phyloP scores from a whole-genome alignment of 73 alveolate genomes.

The Paramecium primaurelia region DNA sequence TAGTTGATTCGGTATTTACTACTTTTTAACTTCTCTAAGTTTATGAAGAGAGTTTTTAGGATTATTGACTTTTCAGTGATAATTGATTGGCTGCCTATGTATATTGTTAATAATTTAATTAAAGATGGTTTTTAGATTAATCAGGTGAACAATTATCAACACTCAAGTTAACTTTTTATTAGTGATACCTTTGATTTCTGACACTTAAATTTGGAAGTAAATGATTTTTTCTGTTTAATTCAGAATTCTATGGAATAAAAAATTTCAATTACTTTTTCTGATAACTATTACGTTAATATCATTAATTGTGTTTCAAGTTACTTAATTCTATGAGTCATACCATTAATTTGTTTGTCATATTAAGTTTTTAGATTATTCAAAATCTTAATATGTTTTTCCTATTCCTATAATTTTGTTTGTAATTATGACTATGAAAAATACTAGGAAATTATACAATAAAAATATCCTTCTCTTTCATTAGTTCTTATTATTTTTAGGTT shows the following conservation, averaged over 20 bases:
- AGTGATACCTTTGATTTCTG: neutral
- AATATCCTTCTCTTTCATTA: neutral
- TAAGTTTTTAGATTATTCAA: neutral
- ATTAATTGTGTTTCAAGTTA: neutral
- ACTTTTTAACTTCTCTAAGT: neutral
- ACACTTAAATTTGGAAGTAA: neutral
- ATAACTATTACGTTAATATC: neutral
- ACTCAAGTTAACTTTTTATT: neutral
- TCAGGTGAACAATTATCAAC: neutral
- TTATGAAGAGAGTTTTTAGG: neutral
- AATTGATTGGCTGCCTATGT: neutral
- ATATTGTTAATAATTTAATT: neutral
- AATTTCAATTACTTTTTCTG: neutral
- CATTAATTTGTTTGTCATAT: conserved; percentile 7
- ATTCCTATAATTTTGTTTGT: neutral
- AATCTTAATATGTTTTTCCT: neutral
- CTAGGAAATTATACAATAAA: neutral
- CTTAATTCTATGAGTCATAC: neutral
- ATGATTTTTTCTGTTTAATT: neutral
- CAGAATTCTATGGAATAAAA: neutral
- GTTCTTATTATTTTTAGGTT: neutral
- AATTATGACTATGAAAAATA: neutral
- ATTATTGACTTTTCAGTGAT: neutral
- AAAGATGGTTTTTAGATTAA: neutral
- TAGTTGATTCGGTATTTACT: neutral